Base-by-base conservation (phyloP, 176 grass and related monocot genomes). In the Bromus sterilis region DNA sequence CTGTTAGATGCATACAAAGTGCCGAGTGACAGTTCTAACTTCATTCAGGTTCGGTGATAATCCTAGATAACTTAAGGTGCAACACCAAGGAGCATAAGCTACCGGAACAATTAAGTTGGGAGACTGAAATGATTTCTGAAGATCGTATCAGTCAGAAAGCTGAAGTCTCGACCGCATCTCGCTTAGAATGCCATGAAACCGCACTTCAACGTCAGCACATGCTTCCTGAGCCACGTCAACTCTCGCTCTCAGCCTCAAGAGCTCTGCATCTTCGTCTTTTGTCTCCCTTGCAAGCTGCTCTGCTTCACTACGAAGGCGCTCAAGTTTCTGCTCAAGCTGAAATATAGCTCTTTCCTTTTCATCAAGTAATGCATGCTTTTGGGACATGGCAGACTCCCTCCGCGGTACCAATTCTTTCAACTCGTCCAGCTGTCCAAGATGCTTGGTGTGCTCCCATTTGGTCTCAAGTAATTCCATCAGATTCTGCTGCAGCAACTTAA, bases 321-420 rank as follows among this genome's bases (percentile, higher is more conserved):
- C 69, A 48, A 94, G 87, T 80, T 77, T 67, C 66, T 74, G 56
- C 69, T 87, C 78, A 20, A 94, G 81, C 43, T 89, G 37, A 62
- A n/a, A 13, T 68, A 83, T 74, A 74, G 78, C 81, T 74, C 3
- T 55, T 68, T 87, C 68, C 23, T 87, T 85, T n/a, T 83, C 60
- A 61, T 34, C 41, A 36, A 85, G 72, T 46, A 83, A 15, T 33
- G 74, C 70, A 39, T 61, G 62, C 2, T 68, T 60, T 3, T 4
- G 71, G 68, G 66, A 40, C 21, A 79, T 36, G 1, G 67, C 48
- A 63, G 65, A n/a, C 56, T 23, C 53, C 43, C 37, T 83, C 7
- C 40, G 84, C 0, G 56, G 39, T 20, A 87, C 36, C 28, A 87
- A 29, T 14, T 10, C 23, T 33, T 85, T 9, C 35, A 94, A 26